Conservation (phyloP, 139 green algal species). For the Coccomyxa sp. region DNA sequence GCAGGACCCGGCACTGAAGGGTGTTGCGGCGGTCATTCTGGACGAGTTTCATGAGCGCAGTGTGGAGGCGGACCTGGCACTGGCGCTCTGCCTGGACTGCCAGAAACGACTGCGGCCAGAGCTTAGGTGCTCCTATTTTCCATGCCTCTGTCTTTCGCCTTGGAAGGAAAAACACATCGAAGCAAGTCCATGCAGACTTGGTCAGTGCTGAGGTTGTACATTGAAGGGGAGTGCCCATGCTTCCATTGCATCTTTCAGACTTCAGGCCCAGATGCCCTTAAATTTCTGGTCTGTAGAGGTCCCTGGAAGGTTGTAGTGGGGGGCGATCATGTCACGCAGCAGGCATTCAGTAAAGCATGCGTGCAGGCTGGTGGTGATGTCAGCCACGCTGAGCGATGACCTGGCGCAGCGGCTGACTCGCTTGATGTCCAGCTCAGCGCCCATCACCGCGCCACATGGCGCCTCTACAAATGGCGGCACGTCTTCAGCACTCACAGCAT, state of each 20-base stretch:
- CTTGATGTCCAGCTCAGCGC: conserved; percentile 28
- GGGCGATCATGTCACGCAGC: no score
- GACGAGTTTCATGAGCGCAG: conserved; percentile 68
- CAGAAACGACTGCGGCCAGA: conserved; percentile 33
- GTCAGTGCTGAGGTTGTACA: no score
- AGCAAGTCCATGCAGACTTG: no score
- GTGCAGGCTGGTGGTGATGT: conserved; percentile 56
- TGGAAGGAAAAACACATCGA: not conserved
- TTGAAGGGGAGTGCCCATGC: no score
- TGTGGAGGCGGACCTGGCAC: conserved; percentile 51
- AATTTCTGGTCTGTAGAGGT: no score
- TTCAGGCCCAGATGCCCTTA: no score
- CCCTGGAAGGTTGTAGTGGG: no score
- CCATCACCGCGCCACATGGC: conserved; percentile 12
- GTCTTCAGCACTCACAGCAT: no score
- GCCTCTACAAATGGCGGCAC: no score
- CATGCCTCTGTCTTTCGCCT: not conserved
- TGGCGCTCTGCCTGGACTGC: conserved; percentile 47
- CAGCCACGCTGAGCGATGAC: conserved; percentile 54
- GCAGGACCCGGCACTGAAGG: conserved; percentile 37
- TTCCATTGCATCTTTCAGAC: no score
- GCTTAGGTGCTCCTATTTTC: conserved; percentile 2
- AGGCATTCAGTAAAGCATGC: no score
- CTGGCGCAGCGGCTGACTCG: conserved; percentile 32
- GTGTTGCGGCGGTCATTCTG: conserved; percentile 33